phyloP scores from a whole-genome alignment of 192 early-diverging fungal genomes.

The Coemansia umbellata region DNA sequence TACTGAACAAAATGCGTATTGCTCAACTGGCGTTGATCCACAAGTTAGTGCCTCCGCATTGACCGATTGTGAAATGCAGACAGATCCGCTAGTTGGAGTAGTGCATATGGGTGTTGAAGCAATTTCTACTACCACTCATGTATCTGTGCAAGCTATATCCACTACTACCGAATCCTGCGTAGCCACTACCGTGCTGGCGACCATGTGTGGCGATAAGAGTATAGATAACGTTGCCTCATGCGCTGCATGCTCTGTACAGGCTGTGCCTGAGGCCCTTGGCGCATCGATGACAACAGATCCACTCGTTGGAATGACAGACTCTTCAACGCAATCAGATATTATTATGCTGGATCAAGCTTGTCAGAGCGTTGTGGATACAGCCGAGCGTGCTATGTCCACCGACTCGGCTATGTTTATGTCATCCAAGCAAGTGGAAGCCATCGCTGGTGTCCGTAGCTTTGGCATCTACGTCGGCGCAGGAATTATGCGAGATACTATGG shows the following conservation, averaged over 20 bases:
- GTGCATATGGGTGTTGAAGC: conserved; percentile 10
- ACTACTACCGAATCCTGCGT: not conserved
- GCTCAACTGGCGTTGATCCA: conserved; percentile 9
- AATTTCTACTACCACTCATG: not conserved
- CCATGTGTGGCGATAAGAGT: not conserved
- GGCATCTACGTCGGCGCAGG: conserved; percentile 13
- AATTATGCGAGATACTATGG: conserved; percentile 6
- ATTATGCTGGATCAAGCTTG: not conserved
- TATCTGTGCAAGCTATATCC: not conserved
- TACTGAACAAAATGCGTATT: conserved; percentile 2
- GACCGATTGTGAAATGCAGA: conserved; percentile 5
- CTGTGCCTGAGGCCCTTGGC: not conserved
- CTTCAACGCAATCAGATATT: conserved; percentile 2
- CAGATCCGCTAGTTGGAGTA: conserved; percentile 15
- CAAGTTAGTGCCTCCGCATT: conserved; percentile 2
- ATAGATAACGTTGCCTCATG: conserved; percentile 4
- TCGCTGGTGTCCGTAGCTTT: not conserved
- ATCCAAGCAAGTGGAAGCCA: conserved; percentile 9
- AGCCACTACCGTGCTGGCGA: conserved; percentile 16
- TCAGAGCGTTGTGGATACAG: not conserved
- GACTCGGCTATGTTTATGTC: conserved; percentile 21
- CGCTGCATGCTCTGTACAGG: conserved; percentile 1
- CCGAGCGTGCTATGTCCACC: conserved; percentile 8
- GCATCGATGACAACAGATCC: conserved; percentile 10
- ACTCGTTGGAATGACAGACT: conserved; percentile 7